Evolutionary conservation across 164 flowering plant species (phyloP).

Genomic region (Protea cynaroides): DNA sequence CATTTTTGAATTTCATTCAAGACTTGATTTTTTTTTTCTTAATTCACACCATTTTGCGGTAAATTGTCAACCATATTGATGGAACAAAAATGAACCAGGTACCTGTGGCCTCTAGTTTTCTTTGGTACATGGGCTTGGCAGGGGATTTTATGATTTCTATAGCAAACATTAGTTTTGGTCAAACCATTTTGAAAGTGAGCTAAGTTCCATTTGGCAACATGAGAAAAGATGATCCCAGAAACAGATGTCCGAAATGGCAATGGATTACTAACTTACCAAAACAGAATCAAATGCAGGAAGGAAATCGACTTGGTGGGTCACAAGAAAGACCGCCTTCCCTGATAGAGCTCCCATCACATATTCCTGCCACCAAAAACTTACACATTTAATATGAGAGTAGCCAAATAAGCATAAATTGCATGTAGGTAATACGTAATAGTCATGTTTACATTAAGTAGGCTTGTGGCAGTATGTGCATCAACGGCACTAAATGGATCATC

Average conservation of each 20-base stretch:
- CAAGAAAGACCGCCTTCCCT: slow-evolving; percentile 69
- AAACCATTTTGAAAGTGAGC: too few relatives aligned
- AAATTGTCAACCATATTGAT: too few relatives aligned
- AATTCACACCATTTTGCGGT: too few relatives aligned
- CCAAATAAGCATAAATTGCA: neutral
- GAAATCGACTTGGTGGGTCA: slow-evolving; percentile 95
- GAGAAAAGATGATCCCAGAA: too few relatives aligned
- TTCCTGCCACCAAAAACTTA: slow-evolving; percentile 41
- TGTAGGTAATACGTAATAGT: neutral
- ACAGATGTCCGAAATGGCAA: neutral
- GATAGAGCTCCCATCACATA: slow-evolving; percentile 66
- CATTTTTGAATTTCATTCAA: too few relatives aligned
- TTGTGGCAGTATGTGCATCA: slow-evolving; percentile 86
- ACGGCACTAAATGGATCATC: slow-evolving; percentile 95
- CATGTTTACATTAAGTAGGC: slow-evolving; percentile 54
- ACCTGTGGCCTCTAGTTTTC: too few relatives aligned
- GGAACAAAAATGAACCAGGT: too few relatives aligned
- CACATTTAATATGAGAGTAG: neutral
- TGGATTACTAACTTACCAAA: slow-evolving; percentile 47
- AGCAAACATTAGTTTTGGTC: too few relatives aligned
- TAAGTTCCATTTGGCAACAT: too few relatives aligned
- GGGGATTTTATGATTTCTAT: too few relatives aligned
- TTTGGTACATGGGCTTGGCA: too few relatives aligned
- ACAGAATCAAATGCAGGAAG: slow-evolving; percentile 73
- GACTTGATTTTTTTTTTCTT: too few relatives aligned